A percentile compares a stretch with the other conserved stretches of the same genome.
phyloP scores from a whole-genome alignment of 148 eudicot species.

The Linanthus parryae region DNA sequence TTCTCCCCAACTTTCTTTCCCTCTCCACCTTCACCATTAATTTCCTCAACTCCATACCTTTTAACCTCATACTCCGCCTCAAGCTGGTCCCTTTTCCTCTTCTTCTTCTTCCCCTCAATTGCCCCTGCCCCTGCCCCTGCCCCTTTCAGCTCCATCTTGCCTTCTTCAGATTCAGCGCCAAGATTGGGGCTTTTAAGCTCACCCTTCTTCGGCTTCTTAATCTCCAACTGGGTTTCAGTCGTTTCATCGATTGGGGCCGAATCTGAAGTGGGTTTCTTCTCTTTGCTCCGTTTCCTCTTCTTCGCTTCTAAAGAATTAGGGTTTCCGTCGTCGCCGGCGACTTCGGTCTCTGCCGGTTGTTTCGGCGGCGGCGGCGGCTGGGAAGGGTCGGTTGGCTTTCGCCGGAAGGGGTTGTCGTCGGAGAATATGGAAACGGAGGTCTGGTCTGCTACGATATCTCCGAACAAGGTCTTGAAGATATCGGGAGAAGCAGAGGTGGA shows the following conservation, averaged over 20 bases:
- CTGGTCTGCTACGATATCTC: conserved; percentile 26
- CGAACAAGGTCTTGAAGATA: conserved; percentile 53
- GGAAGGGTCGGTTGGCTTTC: conserved; percentile 24
- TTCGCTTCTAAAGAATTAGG: conserved; percentile 14
- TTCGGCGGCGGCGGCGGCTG: background rate
- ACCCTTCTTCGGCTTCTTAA: conserved; percentile 17
- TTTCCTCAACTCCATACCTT: conserved; percentile 25
- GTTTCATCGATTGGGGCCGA: conserved; percentile 1
- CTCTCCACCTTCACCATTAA: conserved; percentile 17
- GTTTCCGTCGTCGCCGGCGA: conserved; percentile 10
- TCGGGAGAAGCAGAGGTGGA: conserved; percentile 19
- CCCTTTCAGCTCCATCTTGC: conserved; percentile 3
- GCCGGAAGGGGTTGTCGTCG: conserved; percentile 50
- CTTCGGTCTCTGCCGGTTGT: background rate
- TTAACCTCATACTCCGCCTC: conserved; percentile 62
- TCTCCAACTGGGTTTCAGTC: background rate
- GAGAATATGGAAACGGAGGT: conserved; percentile 44
- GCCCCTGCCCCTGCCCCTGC: conserved; percentile 9
- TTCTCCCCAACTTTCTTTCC: conserved; percentile 51
- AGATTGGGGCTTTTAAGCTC: background rate
- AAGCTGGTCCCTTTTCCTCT: conserved; percentile 85
- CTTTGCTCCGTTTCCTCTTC: conserved; percentile 32
- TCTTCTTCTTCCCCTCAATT: conserved; percentile 43
- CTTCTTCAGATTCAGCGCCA: conserved; percentile 9
- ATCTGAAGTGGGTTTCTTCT: conserved; percentile 12